Evolutionary conservation across 2,329 filamentous ascomycete species (phyloP), one percentile per base, ranked within the genome.

Genomic region (Pseudocercospora pini-densiflorae): DNA sequence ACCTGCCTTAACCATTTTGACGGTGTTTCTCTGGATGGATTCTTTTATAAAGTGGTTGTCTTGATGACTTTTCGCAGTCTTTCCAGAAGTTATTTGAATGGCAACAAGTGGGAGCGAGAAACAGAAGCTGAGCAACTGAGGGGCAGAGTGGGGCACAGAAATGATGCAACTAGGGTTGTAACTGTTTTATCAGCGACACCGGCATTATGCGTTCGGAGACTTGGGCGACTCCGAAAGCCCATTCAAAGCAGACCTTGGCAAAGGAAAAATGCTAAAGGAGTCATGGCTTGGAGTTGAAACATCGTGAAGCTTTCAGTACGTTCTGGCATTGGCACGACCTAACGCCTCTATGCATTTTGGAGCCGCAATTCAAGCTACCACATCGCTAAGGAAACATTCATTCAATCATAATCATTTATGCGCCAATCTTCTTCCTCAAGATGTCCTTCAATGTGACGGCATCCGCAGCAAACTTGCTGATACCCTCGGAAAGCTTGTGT

Each of bases 1-100:
- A 97, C 93, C 92, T 85, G 94, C 94, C 89, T 97, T 97, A 87
- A 97, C 94, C 94, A 97, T 97, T 89, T 89, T 97, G 91, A 85
- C 84, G 85, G 84, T 85, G 82, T 79, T 74, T 78, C 73, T 78
- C 73, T 77, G 53, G 55, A 36, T 68, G 75, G 76, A 78, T 54
- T 67, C 62, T 62, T 43, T 21, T 65, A 60, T 58, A 64, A 68
- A 16, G 45, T 36, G 33, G 21, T 53, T 65, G 63, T 66, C 40
- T 36, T 59, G 29, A 64, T 68, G 55, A 14, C 61, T 53, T 65
- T 64, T 57, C 33, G 8, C 9, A 49, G 31, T 60, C 61, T 62
- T 43, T 61, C 51, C 59, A n/a, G 24, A 43, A 62, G 59, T 27
- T 60, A 29, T 59, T 53, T 60, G 27, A 31, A 40, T 58, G 55